A percentile compares a stretch with the other conserved stretches of the same genome.
Conservation (phyloP, 805 yeast genomes). For the Brettanomyces naardenensis region DNA sequence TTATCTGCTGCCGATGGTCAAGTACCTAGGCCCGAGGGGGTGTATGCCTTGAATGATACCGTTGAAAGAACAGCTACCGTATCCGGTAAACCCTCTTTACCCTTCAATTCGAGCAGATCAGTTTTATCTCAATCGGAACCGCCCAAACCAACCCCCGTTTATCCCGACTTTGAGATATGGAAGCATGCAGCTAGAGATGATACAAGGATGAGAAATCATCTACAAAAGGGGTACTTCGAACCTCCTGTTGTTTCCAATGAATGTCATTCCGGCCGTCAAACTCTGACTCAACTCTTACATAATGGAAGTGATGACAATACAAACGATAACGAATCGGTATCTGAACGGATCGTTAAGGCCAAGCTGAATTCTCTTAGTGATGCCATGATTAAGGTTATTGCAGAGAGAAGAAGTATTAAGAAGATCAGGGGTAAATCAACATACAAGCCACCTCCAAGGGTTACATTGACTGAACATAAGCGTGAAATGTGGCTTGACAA, state of each 20-base stretch:
- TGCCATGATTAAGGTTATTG: conserved; percentile 40
- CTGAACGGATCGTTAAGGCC: conserved; percentile 10
- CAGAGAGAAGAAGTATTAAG: conserved; percentile 37
- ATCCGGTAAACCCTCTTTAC: too few species aligned
- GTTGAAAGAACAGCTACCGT: background rate
- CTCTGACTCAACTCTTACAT: conserved; percentile 31
- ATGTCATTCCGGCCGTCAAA: conserved; percentile 58
- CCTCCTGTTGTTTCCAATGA: conserved; percentile 58
- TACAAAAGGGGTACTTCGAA: conserved; percentile 69
- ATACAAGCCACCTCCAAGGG: conserved; percentile 80
- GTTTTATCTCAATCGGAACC: too few species aligned
- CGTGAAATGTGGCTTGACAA: conserved; percentile 81
- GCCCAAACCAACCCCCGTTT: conserved; percentile 24
- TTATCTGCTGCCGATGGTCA: conserved; percentile 11
- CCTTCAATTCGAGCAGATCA: too few species aligned
- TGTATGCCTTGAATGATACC: conserved; percentile 21
- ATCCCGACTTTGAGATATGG: conserved; percentile 76
- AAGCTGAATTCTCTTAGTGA: conserved; percentile 37
- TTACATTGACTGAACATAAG: conserved; percentile 81
- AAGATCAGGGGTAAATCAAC: conserved; percentile 41
- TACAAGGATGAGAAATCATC: conserved; percentile 40
- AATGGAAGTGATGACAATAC: background rate
- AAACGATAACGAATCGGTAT: conserved; percentile 2
- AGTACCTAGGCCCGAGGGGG: conserved; percentile 21
- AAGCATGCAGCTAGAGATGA: conserved; percentile 49